Percentiles rank a stretch among this genome's conserved stretches.
Conservation (phyloP, 495 filamentous ascomycete species). For the Neurospora intermedia region DNA sequence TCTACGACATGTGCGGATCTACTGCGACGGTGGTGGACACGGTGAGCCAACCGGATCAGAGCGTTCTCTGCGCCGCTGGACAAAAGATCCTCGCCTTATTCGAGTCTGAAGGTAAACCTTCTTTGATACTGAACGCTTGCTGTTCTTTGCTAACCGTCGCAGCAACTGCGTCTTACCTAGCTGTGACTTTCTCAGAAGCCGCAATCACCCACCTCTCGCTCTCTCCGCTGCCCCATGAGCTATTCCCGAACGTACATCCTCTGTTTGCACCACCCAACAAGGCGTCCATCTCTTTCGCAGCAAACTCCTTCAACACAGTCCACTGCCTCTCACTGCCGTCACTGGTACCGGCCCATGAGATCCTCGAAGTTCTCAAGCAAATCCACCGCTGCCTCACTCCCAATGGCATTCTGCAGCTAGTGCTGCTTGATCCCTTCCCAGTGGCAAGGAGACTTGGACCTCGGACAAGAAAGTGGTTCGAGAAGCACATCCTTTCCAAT, state of each 20-base stretch:
- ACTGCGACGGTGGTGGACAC: neutral
- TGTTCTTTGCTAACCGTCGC: slow-evolving; percentile 8
- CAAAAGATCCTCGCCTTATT: slow-evolving; percentile 30
- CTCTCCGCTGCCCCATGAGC: slow-evolving; percentile 20
- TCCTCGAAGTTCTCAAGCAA: slow-evolving; percentile 26
- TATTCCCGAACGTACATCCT: slow-evolving; percentile 30
- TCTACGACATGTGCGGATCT: slow-evolving; percentile 11
- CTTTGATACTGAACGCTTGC: neutral
- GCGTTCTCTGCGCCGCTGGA: neutral
- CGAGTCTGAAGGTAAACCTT: slow-evolving; percentile 28
- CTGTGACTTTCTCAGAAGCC: slow-evolving; percentile 20
- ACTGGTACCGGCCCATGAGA: slow-evolving; percentile 25
- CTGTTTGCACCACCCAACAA: slow-evolving; percentile 23
- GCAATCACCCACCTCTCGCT: slow-evolving; percentile 26
- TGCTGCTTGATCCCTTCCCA: slow-evolving; percentile 37
- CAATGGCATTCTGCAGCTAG: slow-evolving; percentile 31
- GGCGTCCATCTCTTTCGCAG: slow-evolving; percentile 20
- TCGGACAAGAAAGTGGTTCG: slow-evolving; percentile 35
- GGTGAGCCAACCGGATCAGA: neutral
- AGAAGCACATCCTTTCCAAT: slow-evolving; percentile 35
- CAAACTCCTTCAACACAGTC: slow-evolving; percentile 24
- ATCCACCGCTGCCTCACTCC: slow-evolving; percentile 28
- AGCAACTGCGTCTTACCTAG: slow-evolving; percentile 35
- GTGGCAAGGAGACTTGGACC: slow-evolving; percentile 32
- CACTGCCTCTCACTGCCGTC: slow-evolving; percentile 28